phyloP scores from a whole-genome alignment of 129 eudicot genomes.

The Helianthus tuberosus region DNA sequence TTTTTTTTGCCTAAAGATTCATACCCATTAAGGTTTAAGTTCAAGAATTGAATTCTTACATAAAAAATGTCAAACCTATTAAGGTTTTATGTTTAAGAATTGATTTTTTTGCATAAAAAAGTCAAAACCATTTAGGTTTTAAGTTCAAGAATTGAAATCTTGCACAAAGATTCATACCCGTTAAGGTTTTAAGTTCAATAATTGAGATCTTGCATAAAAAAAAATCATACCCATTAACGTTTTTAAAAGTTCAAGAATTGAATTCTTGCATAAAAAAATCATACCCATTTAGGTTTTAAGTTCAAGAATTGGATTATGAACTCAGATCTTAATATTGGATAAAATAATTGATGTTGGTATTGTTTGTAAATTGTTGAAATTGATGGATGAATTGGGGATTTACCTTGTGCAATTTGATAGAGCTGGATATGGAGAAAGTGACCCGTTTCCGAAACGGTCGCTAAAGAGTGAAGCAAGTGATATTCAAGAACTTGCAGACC shows the following conservation, averaged over 20 bases:
- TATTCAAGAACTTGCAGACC: constrained; percentile 92
- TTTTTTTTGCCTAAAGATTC: too few relatives aligned
- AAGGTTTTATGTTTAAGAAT: too few relatives aligned
- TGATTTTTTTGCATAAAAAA: too few relatives aligned
- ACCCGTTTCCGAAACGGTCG: constrained; percentile 81
- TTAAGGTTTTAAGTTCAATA: too few relatives aligned
- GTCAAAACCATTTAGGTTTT: constrained; percentile 14
- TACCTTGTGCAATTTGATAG: constrained; percentile 74
- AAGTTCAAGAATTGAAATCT: too few relatives aligned
- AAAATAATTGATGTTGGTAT: background rate
- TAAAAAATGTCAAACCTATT: too few relatives aligned
- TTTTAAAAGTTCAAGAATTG: too few relatives aligned
- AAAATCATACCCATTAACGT: too few relatives aligned
- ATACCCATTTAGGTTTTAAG: too few relatives aligned
- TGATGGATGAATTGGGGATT: constrained; percentile 72
- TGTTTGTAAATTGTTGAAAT: constrained; percentile 49
- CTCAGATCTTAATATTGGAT: background rate
- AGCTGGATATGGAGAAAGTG: constrained; percentile 99
- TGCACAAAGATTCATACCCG: too few relatives aligned
- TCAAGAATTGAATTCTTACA: constrained; percentile 12
- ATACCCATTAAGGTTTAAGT: background rate
- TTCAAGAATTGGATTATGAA: background rate
- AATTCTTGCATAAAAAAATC: too few relatives aligned
- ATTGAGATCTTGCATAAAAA: too few relatives aligned
- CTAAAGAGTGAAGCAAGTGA: constrained; percentile 81